Conservation (phyloP, 768 basidiomycete genomes). For the Boletellus sp. region DNA sequence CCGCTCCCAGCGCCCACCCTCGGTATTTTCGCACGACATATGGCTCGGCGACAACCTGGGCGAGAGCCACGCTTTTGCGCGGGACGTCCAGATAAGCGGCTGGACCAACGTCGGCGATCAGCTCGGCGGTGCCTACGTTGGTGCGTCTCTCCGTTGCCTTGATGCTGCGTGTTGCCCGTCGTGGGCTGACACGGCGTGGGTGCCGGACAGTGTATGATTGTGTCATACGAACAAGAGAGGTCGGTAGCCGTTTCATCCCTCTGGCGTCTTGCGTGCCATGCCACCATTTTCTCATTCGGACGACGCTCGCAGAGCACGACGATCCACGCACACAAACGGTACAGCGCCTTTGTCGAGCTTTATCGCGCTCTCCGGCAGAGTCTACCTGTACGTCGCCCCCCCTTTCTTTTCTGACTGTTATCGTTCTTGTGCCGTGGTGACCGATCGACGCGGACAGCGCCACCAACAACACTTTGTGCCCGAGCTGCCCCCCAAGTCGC, state of each 20-base stretch:
- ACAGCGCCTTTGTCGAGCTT: constrained; percentile 61
- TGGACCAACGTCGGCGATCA: constrained; percentile 74
- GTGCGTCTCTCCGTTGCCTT: constrained; percentile 32
- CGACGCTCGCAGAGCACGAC: constrained; percentile 43
- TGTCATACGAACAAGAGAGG: constrained; percentile 63
- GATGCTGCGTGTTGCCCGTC: no score
- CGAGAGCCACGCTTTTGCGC: constrained; percentile 53
- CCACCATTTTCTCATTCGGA: no score
- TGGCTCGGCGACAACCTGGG: constrained; percentile 63
- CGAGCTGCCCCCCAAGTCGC: constrained; percentile 62
- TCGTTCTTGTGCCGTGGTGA: neutral
- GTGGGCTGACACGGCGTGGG: neutral
- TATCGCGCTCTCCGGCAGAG: constrained; percentile 43
- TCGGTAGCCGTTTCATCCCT: constrained; percentile 6
- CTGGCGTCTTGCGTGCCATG: neutral
- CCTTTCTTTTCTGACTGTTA: neutral
- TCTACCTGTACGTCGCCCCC: constrained; percentile 44
- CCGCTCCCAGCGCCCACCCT: constrained; percentile 40
- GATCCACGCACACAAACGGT: constrained; percentile 65
- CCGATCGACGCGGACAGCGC: constrained; percentile 29
- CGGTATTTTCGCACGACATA: constrained; percentile 65
- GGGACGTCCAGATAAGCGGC: constrained; percentile 60
- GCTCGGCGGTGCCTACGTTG: constrained; percentile 61
- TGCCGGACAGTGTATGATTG: constrained; percentile 57
- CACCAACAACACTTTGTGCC: constrained; percentile 50